These are phyloP conservation scores for Aspergillus vadensis DNA, from an alignment of 2,329 filamentous ascomycete genomes.

Conservation along the genomic window DNA sequence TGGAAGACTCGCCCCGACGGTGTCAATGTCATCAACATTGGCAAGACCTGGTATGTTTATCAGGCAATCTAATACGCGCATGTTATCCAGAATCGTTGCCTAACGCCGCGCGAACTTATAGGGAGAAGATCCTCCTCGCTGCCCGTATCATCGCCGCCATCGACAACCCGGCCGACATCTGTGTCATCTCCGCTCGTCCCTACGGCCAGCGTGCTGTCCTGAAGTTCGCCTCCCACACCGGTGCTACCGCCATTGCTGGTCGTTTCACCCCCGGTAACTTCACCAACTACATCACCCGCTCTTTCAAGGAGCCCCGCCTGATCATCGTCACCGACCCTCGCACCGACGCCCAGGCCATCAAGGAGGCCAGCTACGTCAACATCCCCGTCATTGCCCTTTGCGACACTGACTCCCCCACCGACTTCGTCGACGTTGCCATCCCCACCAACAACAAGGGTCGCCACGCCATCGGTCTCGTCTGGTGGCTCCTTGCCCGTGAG, in stretches of 20 bases:
- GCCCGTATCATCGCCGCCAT: conserved; percentile 98
- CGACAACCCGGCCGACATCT: conserved; percentile 99
- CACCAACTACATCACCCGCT: conserved; percentile 99
- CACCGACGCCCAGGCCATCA: conserved; percentile 99
- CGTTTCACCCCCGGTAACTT: conserved; percentile 99
- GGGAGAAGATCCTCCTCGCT: conserved; percentile 99
- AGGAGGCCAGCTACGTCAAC: conserved; percentile 99
- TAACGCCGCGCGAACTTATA: conserved; percentile 44
- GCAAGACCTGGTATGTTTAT: conserved; percentile 90
- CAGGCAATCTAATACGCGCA: not conserved
- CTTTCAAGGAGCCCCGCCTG: conserved; percentile 99
- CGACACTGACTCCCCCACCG: conserved; percentile 98
- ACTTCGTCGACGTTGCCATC: conserved; percentile 99
- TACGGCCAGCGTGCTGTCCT: conserved; percentile 99
- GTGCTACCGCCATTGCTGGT: conserved; percentile 95
- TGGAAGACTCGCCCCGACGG: conserved; percentile 99
- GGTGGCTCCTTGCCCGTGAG: conserved; percentile 99
- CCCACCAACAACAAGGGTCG: conserved; percentile 99
- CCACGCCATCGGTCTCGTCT: conserved; percentile 96
- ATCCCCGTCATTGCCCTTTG: conserved; percentile 99
- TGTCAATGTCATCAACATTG: conserved; percentile 98
- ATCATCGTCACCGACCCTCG: conserved; percentile 99
- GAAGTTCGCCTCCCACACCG: conserved; percentile 99
- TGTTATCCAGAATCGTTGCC: conserved; percentile 10
- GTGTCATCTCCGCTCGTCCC: conserved; percentile 98